Base-by-base conservation (phyloP, 129 eudicot species). In the Helianthus annuus region DNA sequence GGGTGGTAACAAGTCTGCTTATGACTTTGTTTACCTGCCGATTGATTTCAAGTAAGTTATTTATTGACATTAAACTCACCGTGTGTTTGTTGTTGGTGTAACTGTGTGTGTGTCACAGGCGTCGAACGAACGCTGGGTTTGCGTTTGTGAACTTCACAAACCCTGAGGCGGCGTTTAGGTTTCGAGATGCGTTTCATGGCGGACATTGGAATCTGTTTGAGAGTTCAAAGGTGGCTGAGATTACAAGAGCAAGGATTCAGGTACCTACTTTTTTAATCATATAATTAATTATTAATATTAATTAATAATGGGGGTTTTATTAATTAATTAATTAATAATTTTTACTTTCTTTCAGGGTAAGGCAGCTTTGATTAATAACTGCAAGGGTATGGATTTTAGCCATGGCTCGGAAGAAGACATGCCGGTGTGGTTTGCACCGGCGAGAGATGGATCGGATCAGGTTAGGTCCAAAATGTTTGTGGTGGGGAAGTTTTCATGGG, bases 141-240 rank as follows among this genome's bases (percentile, higher is more conserved):
- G 96, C 96, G 0, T 92, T 92, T 72, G 97, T 88, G 0, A 92
- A 92, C 77, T 92, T 92, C 22, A 88, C 96, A 0, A 59, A 32
- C 11, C 74, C 88, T 0, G 51, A 61, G 10, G 83, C 87, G 6
- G 91, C 81, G 0, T 39, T 85, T 70, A 72, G 58, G 32, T 83
- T 88, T 22, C 39, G 71, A 19, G 48, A 66, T 0, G 79, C 74
- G 0, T 84, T 73, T 55, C 73, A 84, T 68, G 15, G 62, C 5
- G 74, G 34, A 48, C 34, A 42, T 4, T 88, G 96, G 97, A 71
- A 75, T 2, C 49, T 59, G 0, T 40, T 56, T 66, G 69, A 34
- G 0, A 65, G 84, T 45, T 44, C 80, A 0, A 86, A 86, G 69
- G 68, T 69, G 0, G 76, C 78, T 4, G 73, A 80, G 39, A 80